Percentiles rank a stretch among this genome's conserved stretches.
These are phyloP conservation scores for Rhododendron griersonianum DNA, from an alignment of 148 eudicot species.

Conservation along the genomic window DNA sequence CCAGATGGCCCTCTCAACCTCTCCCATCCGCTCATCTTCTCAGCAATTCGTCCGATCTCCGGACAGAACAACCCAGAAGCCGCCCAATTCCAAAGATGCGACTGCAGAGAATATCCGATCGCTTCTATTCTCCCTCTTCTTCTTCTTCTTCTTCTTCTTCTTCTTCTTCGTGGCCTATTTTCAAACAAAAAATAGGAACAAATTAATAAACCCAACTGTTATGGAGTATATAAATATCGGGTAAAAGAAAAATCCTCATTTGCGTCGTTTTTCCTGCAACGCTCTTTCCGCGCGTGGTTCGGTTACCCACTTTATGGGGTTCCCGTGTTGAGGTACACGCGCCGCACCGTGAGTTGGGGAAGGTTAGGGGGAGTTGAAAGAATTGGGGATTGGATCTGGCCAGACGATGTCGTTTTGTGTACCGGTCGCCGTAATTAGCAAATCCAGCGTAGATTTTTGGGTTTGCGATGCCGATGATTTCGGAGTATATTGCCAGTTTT, in stretches of 20 bases:
- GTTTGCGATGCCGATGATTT: background rate
- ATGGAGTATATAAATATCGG: background rate
- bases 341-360: background rate
- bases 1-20: slow-evolving; percentile 6
- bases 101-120: background rate
- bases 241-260: background rate
- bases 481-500: background rate
- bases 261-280: background rate
- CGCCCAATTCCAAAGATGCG: background rate
- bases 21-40: slow-evolving; percentile 20
- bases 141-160: background rate
- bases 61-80: background rate
- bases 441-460: background rate
- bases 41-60: slow-evolving; percentile 7
- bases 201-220: too few relatives aligned
- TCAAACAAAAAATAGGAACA: background rate
- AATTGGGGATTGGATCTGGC: background rate
- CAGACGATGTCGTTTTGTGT: background rate
- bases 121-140: background rate
- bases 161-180: background rate
- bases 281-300: background rate
- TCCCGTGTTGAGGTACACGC: background rate
- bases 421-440: background rate
- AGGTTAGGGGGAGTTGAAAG: background rate
- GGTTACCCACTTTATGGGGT: background rate